These are phyloP conservation scores for Amphibolis antarctica DNA, from an alignment of 106 monocot genomes.

Conservation along the genomic window DNA sequence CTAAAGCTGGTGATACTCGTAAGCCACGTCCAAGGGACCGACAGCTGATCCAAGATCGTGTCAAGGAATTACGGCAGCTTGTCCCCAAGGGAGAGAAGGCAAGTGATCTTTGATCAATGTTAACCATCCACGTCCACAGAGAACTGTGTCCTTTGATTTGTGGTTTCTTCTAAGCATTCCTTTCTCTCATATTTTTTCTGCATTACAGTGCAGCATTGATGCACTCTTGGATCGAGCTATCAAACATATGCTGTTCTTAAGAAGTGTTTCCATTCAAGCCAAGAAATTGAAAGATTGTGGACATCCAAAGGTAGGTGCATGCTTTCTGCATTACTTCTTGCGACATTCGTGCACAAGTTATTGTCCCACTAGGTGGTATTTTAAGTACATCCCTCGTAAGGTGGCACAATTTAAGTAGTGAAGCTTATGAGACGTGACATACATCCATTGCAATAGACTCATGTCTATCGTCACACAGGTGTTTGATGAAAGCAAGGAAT, in stretches of 20 bases:
- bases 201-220: slow-evolving; percentile 94
- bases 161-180: not conserved
- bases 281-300: slow-evolving; percentile 45
- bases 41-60: slow-evolving; percentile 89
- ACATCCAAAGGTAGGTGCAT: slow-evolving; percentile 17
- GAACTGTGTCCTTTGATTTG: not conserved
- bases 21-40: slow-evolving; percentile 79
- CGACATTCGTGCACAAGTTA: not conserved
- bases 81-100: slow-evolving; percentile 92
- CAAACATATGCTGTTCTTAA: slow-evolving; percentile 70
- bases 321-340: not conserved
- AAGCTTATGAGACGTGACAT: not conserved
- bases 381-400: not conserved
- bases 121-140: not conserved
- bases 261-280: slow-evolving; percentile 44
- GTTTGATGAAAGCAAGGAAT: not conserved
- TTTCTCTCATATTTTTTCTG: not conserved
- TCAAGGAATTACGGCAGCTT: slow-evolving; percentile 82
- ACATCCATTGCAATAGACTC: not conserved
- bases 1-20: slow-evolving; percentile 8
- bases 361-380: not conserved
- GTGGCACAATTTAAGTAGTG: not conserved
- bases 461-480: slow-evolving; percentile 14
- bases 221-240: slow-evolving; percentile 73
- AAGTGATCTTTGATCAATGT: not conserved